Base-by-base conservation (phyloP, 371 early-diverging fungal species). In the Mucor circinelloides region DNA sequence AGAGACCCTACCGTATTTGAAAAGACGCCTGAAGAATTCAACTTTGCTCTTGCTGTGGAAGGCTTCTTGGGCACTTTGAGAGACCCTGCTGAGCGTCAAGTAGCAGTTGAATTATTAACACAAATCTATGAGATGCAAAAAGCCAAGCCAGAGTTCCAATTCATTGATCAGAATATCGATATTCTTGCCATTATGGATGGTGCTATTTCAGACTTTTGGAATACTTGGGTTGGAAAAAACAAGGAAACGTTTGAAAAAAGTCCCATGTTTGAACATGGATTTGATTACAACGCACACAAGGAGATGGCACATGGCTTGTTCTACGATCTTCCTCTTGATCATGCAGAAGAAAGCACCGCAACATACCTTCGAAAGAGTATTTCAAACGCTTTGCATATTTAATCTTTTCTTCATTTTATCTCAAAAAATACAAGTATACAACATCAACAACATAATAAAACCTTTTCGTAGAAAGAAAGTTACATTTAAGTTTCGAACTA, bases 71-170 rank as follows among this genome's bases (percentile, higher is more conserved):
- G 85, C 9, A 76, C 74, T 57, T 87, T 92, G 36, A 71, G 80
- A 7, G 95, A 95, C 63, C 94, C 96, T 6, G 95, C 95, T 10
- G 94, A 94, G 72, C 89, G 93, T 25, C 93, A 93, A 76, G 81
- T 94, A 38, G 91, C 90, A 0, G 90, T 91, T 0, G 93, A 93
- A 67, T 83, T 86, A 2, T 70, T 94, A 34, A 83, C 85, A 54
- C 86, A 91, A 36, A 85, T 94, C 31, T 83, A 88, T 42, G 79
- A 87, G 44, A 63, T 75, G 12, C 83, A 86, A 48, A 90, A 91
- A 31, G 71, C 87, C 6, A 85, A 91, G 44, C 90, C 91, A 0
- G 87, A 89, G 3, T 74, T 89, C 65, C 74, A 75, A 9, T 76
- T 91, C 27, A 73, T 73, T 36, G 79, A 84, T 1, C 81, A 75